Evolutionary conservation across 352 stramenopile species (phyloP), one percentile per base, ranked within the genome.

Genomic region (Elongisporangium undulatum): DNA sequence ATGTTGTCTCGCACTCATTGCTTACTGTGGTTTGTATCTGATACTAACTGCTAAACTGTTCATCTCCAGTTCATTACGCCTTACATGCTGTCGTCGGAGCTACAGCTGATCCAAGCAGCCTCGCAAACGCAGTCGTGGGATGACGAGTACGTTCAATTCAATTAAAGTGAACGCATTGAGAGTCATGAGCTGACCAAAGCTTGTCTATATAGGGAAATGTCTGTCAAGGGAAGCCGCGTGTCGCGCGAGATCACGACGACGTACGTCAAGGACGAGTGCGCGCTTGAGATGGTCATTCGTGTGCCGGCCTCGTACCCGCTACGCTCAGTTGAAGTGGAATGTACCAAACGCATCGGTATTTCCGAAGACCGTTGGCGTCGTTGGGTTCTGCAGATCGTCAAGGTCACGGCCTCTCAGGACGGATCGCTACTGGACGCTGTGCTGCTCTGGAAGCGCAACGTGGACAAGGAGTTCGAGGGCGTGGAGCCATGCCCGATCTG

Each of bases 201-300:
- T 29, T 58, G 21, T 38, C 10, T 59, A 9, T 59, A 34, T 56
- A 84, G 72, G 41, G 82, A 95, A 56, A 95, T 96, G 80, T 83
- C 75, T 2, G 85, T 95, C n/a, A 90, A 89, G 64, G 87, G 86
- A 12, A 94, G 84, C 68, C 79, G 85, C 39, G 87, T 96, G 38
- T 95, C 84, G 41, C 81, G 87, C 3, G 82, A 97, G 71, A 95
- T 97, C 67, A 91, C 79, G 21, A 94, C 91, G 34, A 93, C 85
- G 19, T 97, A 97, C 69, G 60, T 95, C n/a, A 97, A 97, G 69
- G 90, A 97, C 59, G 91, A 97, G 62, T 97, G 89, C 53, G 75
- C 82, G 6, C 54, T 97, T 19, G 89, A 97, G 73, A 96, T 97
- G 78, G 77, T 95, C 6, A 89, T 97, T 57, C 82, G 85, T 49